Evolutionary conservation across 2,329 filamentous ascomycete species (phyloP).

Genomic region (Pseudopyrenochaeta lycopersici): DNA sequence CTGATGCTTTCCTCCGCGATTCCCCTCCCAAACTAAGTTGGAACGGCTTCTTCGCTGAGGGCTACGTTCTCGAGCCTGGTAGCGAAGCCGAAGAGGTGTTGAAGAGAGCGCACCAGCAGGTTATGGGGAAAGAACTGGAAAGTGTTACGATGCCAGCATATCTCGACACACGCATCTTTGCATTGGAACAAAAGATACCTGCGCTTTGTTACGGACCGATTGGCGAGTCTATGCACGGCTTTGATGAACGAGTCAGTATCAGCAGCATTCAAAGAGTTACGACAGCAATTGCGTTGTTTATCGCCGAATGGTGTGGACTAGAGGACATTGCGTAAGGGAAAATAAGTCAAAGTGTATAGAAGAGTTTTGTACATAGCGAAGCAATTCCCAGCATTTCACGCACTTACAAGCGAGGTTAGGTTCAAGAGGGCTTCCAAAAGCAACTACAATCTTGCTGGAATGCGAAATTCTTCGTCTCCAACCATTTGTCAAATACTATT

Average conservation of each 20-base stretch:
- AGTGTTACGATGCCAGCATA: slow-evolving; percentile 27
- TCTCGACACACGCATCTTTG: slow-evolving; percentile 25
- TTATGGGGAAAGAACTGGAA: slow-evolving; percentile 14
- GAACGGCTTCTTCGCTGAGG: slow-evolving; percentile 34
- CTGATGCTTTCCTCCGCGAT: slow-evolving; percentile 18
- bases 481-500: no score
- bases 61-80: slow-evolving; percentile 25
- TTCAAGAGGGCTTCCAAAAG: no score
- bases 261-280: slow-evolving; percentile 28
- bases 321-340: slow-evolving; percentile 17
- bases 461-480: no score
- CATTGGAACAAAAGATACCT: slow-evolving; percentile 29
- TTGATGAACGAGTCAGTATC: slow-evolving; percentile 27
- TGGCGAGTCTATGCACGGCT: slow-evolving; percentile 22
- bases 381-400: no score
- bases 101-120: slow-evolving; percentile 19
- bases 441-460: no score
- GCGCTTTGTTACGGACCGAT: slow-evolving; percentile 29
- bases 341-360: no score
- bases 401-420: no score
- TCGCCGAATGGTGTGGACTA: slow-evolving; percentile 29
- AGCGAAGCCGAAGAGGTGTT: slow-evolving; percentile 25
- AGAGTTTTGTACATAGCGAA: no score
- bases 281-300: slow-evolving; percentile 25
- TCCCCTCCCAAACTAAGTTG: slow-evolving; percentile 25